These are phyloP conservation scores for Colletotrichum sp. DNA, from an alignment of 2,329 filamentous ascomycete genomes.

Conservation along the genomic window DNA sequence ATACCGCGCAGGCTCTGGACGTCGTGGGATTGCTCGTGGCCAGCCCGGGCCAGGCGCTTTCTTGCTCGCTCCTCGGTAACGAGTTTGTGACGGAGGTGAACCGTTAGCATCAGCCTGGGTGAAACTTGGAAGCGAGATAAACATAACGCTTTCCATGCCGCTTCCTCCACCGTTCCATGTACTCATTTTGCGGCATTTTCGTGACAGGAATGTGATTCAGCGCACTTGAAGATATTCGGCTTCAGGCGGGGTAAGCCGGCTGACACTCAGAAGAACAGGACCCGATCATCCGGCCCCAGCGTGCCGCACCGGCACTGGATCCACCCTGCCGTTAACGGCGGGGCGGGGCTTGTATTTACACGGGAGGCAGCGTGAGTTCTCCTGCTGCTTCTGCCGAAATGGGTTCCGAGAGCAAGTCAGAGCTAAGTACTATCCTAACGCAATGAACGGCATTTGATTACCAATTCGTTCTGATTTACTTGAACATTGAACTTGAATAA, in stretches of 20 bases:
- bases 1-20: background rate
- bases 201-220: accelerated
- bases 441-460: background rate
- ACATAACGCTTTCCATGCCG: accelerated
- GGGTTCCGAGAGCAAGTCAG: background rate
- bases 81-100: accelerated
- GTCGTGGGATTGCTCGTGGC: background rate
- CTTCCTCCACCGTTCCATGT: background rate
- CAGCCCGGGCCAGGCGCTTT: too few species aligned
- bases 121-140: accelerated
- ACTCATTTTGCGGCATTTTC: background rate
- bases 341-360: accelerated
- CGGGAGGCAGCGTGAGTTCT: background rate
- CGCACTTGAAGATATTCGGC: background rate
- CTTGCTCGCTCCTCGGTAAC: background rate
- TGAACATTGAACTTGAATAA: background rate
- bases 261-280: background rate
- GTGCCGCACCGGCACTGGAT: background rate
- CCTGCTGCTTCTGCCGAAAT: accelerated
- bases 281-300: background rate
- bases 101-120: background rate
- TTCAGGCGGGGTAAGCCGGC: background rate
- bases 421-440: accelerated
- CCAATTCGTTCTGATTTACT: background rate
- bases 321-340: background rate